phyloP scores from a whole-genome alignment of 495 filamentous ascomycete species.

The Copromyces sp. region DNA sequence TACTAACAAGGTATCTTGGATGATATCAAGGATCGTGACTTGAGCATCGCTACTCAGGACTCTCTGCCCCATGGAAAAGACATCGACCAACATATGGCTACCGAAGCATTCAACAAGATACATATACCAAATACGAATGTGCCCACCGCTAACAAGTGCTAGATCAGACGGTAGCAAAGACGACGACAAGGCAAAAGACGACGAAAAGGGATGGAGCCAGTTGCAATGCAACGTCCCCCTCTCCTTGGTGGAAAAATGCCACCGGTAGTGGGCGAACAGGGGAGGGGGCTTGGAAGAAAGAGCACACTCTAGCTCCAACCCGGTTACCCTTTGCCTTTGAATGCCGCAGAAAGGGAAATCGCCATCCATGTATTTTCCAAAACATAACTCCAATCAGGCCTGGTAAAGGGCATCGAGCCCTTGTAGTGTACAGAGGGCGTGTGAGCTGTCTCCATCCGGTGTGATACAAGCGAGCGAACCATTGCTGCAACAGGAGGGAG shows the following conservation, averaged over 20 bases:
- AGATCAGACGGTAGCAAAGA: not conserved
- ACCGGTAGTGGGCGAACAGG: not conserved
- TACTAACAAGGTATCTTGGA: not conserved
- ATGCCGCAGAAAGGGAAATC: conserved; percentile 1
- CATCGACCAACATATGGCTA: not conserved
- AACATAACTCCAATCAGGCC: conserved; percentile 1
- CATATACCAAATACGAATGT: not conserved
- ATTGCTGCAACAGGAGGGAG: not conserved
- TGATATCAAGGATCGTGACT: not conserved
- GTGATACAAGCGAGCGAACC: not conserved
- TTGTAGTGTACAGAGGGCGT: not conserved
- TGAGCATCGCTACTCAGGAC: not conserved
- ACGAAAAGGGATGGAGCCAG: not conserved
- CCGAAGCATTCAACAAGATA: not conserved
- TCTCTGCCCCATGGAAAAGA: not conserved
- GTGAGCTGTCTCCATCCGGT: not conserved
- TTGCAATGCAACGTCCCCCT: not conserved
- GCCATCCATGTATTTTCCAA: not conserved
- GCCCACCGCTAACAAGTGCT: not conserved
- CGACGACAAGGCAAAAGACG: not conserved
- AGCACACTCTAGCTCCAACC: not conserved
- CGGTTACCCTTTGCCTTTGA: not conserved
- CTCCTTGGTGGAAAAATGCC: conserved; percentile 14
- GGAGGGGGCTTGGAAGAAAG: conserved; percentile 2
- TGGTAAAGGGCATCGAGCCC: not conserved